These are phyloP conservation scores for Colletotrichum sp. DNA, from an alignment of 2,329 filamentous ascomycete genomes.

Conservation along the genomic window DNA sequence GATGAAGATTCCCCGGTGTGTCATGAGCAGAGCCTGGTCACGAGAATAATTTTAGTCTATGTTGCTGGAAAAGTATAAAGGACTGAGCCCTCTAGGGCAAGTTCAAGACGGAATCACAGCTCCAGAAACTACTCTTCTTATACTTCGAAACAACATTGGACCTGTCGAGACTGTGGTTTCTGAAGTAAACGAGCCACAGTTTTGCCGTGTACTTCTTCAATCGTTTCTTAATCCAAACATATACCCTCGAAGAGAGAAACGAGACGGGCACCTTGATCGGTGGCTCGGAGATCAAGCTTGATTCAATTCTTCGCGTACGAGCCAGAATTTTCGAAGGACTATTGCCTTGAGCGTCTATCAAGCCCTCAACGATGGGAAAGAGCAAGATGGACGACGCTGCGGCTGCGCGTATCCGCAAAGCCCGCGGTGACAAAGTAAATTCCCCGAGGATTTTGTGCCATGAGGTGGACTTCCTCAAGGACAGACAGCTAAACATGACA, in stretches of 20 bases:
- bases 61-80: not conserved
- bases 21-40: not conserved
- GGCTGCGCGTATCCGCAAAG: conserved; percentile 44
- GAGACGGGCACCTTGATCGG: not conserved
- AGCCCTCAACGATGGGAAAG: conserved; percentile 3
- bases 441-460: not conserved
- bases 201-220: not conserved
- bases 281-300: not conserved
- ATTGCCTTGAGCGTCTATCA: not conserved
- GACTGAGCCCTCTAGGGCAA: not conserved
- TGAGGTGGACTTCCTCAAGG: not conserved
- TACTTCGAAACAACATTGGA: not conserved
- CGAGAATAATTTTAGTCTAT: not conserved
- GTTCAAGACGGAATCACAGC: not conserved
- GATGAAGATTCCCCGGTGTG: not conserved
- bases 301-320: not conserved
- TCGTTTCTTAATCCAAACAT: not conserved
- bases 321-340: not conserved
- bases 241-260: not conserved
- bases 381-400: conserved; percentile 47
- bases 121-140: not conserved
- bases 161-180: not conserved
- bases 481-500: conserved; percentile 17
- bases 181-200: not conserved
- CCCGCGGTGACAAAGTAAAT: conserved; percentile 44